These are phyloP conservation scores for Teratosphaeria destructans DNA, from an alignment of 2,329 filamentous ascomycete genomes.

Conservation along the genomic window DNA sequence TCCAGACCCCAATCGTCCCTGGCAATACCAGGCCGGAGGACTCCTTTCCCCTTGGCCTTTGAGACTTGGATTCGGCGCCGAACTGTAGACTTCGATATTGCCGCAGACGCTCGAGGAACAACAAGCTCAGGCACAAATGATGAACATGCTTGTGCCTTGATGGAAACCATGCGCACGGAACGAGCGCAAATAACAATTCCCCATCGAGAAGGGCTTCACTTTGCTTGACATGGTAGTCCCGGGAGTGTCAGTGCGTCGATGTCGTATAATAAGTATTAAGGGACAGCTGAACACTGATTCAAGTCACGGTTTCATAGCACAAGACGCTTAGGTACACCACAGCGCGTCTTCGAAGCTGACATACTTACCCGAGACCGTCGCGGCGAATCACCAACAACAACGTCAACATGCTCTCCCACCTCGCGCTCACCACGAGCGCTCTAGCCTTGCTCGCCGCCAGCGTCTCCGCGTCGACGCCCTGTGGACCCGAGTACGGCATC, in stretches of 20 bases:
- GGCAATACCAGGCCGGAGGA: no score
- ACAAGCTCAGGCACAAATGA: no score
- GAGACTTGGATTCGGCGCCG: no score
- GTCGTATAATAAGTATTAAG: neutral
- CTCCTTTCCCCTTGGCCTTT: no score
- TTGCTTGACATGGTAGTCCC: neutral
- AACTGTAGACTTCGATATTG: no score
- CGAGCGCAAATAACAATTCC: neutral
- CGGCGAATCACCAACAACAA: neutral
- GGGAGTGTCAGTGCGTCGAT: neutral
- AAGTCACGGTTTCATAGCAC: neutral
- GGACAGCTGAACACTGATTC: neutral
- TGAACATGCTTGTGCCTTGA: neutral
- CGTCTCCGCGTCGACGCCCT: neutral
- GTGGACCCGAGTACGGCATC: neutral
- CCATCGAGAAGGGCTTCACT: neutral
- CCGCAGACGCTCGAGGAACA: no score
- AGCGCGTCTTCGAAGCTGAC: neutral
- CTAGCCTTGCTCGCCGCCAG: neutral
- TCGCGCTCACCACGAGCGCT: neutral
- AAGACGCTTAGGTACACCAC: neutral
- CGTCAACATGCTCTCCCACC: neutral
- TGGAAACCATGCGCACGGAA: neutral
- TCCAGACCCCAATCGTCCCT: no score
- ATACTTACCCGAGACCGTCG: neutral